Base-by-base conservation (phyloP, 768 basidiomycete species). In the Trametes cinnabarina region DNA sequence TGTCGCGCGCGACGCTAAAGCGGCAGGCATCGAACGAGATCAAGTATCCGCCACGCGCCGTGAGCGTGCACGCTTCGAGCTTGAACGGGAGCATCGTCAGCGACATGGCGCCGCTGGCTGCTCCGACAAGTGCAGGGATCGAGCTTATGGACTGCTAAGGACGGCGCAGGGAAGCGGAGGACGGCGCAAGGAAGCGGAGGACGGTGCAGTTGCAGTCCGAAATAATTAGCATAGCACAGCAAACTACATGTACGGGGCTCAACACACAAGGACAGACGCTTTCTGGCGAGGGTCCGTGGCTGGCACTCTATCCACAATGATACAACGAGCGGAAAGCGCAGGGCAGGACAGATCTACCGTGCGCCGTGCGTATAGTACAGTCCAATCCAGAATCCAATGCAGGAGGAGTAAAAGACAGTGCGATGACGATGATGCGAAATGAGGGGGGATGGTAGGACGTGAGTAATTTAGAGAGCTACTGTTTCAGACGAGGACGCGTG, bases 231-330 rank as follows among this genome's bases (percentile, higher is more conserved):
- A 25, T 58, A 51, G 41, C 49, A 46, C 42, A 57, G 20, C 34
- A 51, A 52, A 12, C 9, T 44, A 44, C 43, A 25, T 44, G 20
- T 25, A 23, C 9, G 23, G 43, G 30, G 22, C 22, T 25, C 44
- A 40, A 47, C 37, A 49, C 51, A 44, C 52, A 48, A 35, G 43
- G 34, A 48, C 39, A 22, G 52, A 32, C 30, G 47, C 47, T 48
- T 34, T 12, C 26, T 25, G 22, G 34, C 49, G 53, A 60, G 53
- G 59, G 59, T 60, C 59, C 53, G 59, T 60, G 59, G 48, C 59
- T 54, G 59, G 59, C 53, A 60, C 53, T 55, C 59, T 55, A 51
- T 51, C 59, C 53, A 17, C 48, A 55, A 32, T 34, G 28, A 47
- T 60, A 60, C 55, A 50, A 43, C 30, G 55, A 57, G 32, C 3